Percentiles rank a stretch among this genome's conserved stretches.
These are phyloP conservation scores for Xylaria acuta DNA, from an alignment of 495 filamentous ascomycete species.

Conservation along the genomic window DNA sequence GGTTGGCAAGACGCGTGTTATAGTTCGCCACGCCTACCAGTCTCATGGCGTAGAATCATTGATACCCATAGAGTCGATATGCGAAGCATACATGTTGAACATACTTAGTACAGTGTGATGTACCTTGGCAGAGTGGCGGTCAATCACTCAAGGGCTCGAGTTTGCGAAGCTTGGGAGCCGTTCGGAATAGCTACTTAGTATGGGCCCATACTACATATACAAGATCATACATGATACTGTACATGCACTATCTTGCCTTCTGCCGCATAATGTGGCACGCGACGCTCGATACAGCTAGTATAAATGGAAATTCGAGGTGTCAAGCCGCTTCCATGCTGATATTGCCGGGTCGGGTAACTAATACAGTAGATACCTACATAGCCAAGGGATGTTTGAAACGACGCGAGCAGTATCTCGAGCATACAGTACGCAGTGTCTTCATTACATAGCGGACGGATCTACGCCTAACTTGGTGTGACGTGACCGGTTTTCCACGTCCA, in stretches of 20 bases:
- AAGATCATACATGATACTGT: neutral
- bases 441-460: neutral
- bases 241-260: constrained; percentile 3
- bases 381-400: neutral
- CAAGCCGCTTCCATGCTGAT: neutral
- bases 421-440: neutral
- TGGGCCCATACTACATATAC: neutral
- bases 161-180: constrained; percentile 13
- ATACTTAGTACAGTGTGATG: neutral
- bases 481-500: constrained; percentile 4
- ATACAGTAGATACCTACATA: neutral
- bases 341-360: neutral
- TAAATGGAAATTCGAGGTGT: neutral
- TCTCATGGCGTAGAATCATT: neutral
- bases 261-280: constrained; percentile 5
- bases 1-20: neutral
- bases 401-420: neutral
- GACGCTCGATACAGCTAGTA: neutral
- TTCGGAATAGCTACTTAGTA: constrained; percentile 11
- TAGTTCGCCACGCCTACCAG: constrained; percentile 11
- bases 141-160: constrained; percentile 14
- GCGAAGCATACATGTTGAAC: neutral
- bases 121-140: constrained; percentile 22
- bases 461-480: constrained; percentile 4
- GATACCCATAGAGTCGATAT: neutral